These are phyloP conservation scores for Coniella lustricola DNA, from an alignment of 2,329 filamentous ascomycete species.

Conservation along the genomic window DNA sequence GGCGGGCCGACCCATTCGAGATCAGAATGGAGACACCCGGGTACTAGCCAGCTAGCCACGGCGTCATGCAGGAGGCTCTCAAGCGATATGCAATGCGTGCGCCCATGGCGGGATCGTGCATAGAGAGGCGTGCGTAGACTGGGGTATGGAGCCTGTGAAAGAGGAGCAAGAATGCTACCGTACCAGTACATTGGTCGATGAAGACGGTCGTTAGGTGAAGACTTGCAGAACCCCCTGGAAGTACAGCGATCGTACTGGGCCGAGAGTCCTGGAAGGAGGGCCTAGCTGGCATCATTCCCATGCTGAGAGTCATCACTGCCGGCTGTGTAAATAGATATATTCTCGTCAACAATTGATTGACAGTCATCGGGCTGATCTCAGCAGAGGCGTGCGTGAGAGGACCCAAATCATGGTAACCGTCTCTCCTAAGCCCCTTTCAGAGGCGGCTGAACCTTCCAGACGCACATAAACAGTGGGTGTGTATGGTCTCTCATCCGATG, in stretches of 20 bases:
- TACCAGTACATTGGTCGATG: constrained; percentile 15
- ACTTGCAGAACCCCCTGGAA: constrained; percentile 13
- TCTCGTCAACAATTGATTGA: no score
- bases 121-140: constrained; percentile 3
- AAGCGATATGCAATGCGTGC: constrained; percentile 12
- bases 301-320: no score
- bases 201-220: not conserved
- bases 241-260: constrained; percentile 10
- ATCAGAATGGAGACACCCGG: constrained; percentile 1
- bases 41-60: not conserved
- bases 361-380: no score
- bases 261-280: not conserved
- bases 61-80: constrained; percentile 8
- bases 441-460: no score
- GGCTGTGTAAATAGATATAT: no score
- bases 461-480: no score
- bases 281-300: no score
- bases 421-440: no score
- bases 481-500: no score
- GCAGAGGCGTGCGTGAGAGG: no score
- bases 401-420: no score
- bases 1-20: constrained; percentile 9
- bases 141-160: constrained; percentile 2
- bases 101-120: constrained; percentile 13
- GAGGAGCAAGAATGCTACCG: constrained; percentile 11